A percentile compares a stretch with the other conserved stretches of the same genome.
Evolutionary conservation across 805 yeast genomes (phyloP).

Genomic region (Osmozyma mogii): DNA sequence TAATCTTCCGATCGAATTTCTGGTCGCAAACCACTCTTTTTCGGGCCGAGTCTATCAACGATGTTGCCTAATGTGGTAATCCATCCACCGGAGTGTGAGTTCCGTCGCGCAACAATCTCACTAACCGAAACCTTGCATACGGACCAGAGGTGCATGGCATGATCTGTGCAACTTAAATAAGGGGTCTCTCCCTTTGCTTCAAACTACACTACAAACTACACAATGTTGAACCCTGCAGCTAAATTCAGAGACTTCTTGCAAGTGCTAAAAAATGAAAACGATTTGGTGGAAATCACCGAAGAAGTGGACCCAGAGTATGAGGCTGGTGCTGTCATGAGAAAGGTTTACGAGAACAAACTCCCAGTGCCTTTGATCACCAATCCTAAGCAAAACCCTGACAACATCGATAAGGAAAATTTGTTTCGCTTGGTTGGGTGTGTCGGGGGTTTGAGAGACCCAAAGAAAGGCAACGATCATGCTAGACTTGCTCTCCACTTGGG

Average conservation of each 20-base stretch:
- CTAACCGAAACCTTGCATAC: too few relatives aligned
- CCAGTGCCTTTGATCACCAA: slow-evolving; percentile 18
- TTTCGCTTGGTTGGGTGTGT: slow-evolving; percentile 17
- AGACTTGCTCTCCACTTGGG: slow-evolving; percentile 18
- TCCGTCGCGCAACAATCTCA: too few relatives aligned
- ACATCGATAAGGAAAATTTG: slow-evolving; percentile 5
- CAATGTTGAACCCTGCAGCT: slow-evolving; percentile 12
- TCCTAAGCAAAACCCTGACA: slow-evolving; percentile 10
- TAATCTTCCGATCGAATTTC: too few relatives aligned
- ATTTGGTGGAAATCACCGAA: slow-evolving; percentile 14
- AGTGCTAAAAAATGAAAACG: slow-evolving; percentile 14
- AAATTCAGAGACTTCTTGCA: slow-evolving; percentile 18
- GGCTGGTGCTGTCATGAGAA: slow-evolving; percentile 21
- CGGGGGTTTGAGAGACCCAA: slow-evolving; percentile 13
- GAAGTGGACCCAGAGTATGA: slow-evolving; percentile 18
- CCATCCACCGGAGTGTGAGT: too few relatives aligned
- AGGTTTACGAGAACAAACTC: slow-evolving; percentile 13
- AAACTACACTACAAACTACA: not conserved
- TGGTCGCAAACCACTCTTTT: too few relatives aligned
- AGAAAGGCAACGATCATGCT: slow-evolving; percentile 14
- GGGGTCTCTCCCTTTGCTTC: slow-evolving; percentile 1
- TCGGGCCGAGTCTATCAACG: too few relatives aligned
- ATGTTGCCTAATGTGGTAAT: too few relatives aligned
- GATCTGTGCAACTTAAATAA: slow-evolving; percentile 1
- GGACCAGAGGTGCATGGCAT: slow-evolving; percentile 5